Base-by-base conservation (phyloP, 2,329 filamentous ascomycete species). In the Colletotrichum sp. region DNA sequence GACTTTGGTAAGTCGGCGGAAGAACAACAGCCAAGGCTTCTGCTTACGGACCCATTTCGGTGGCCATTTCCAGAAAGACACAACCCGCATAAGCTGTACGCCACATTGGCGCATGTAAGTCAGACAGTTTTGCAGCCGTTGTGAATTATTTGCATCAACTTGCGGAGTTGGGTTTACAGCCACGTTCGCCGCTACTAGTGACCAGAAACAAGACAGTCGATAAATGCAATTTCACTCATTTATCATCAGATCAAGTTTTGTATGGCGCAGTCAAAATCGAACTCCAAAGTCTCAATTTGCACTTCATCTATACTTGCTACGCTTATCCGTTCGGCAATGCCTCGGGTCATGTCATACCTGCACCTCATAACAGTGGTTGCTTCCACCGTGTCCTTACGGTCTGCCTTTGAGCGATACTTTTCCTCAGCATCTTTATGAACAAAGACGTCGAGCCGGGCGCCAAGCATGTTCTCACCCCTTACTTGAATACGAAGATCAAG, bases 71-170 rank as follows among this genome's bases (percentile, higher is more conserved):
- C 1, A 6, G 18, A 0, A 43, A 43, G 3, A 4, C 38, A 6
- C 18, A 43, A 43, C 18, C n/a, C 38, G 38, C 18, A 43, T 43
- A 6, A 43, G 1, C 38, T n/a, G 9, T n/a, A n/a, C 38, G 18
- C 38, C 18, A 43, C 38, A 43, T 43, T 43, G 38, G 18, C 38
- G 38, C 38, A n/a, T 43, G 1, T 10, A 43, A 10, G 5, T n/a
- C 18, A 18, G 0, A 43, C 0, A 43, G 2, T 0, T 43, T 4
- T 10, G 18, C 18, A n/a, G 38, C 3, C 0, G 3, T 12, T n/a
- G 38, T 12, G 38, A 43, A 43, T 43, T 5, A 0, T n/a, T n/a
- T 6, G 18, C 38, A 1, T 43, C 18, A 43, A 6, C 38, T 43
- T 43, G 38, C 38, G 38, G 38, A 43, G 18, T 12, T 12, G 18